These are phyloP conservation scores for Colletotrichum chlorophyti DNA, from an alignment of 2,329 filamentous ascomycete species.

Conservation along the genomic window DNA sequence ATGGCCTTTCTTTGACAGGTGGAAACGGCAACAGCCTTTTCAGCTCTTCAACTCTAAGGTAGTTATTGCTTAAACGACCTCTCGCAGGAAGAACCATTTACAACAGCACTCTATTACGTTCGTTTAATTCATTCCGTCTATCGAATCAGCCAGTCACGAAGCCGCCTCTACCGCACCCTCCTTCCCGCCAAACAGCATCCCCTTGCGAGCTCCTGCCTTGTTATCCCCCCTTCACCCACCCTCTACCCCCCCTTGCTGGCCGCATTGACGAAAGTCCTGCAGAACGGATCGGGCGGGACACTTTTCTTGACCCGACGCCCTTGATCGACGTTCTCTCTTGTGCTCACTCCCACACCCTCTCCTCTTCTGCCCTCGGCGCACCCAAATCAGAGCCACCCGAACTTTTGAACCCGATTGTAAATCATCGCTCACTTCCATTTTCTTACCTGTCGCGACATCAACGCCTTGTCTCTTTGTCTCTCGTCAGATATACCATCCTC, in stretches of 20 bases:
- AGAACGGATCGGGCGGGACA: slow-evolving; percentile 8
- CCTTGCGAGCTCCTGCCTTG: slow-evolving; percentile 15
- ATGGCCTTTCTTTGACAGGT: too few species aligned
- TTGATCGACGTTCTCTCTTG: background rate
- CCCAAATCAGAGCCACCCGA: background rate
- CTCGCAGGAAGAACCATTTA: too few species aligned
- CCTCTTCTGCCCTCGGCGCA: background rate
- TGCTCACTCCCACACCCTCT: slow-evolving; percentile 15
- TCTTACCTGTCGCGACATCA: too few species aligned
- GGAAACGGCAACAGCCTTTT: too few species aligned
- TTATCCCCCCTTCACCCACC: slow-evolving; percentile 14
- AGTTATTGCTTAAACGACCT: too few species aligned
- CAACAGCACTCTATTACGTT: too few species aligned
- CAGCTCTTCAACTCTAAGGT: too few species aligned
- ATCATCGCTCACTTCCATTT: too few species aligned
- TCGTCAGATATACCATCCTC: too few species aligned
- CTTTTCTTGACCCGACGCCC: too few species aligned
- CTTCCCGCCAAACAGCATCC: slow-evolving; percentile 4
- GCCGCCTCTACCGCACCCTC: background rate
- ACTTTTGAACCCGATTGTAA: background rate
- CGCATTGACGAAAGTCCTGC: slow-evolving; percentile 12
- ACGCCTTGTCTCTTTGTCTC: background rate
- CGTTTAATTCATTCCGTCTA: background rate
- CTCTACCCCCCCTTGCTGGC: slow-evolving; percentile 16
- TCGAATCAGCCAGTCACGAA: slow-evolving; percentile 19